Evolutionary conservation across 345 rosid genomes (phyloP).

Genomic region (Bretschneidera sinensis): DNA sequence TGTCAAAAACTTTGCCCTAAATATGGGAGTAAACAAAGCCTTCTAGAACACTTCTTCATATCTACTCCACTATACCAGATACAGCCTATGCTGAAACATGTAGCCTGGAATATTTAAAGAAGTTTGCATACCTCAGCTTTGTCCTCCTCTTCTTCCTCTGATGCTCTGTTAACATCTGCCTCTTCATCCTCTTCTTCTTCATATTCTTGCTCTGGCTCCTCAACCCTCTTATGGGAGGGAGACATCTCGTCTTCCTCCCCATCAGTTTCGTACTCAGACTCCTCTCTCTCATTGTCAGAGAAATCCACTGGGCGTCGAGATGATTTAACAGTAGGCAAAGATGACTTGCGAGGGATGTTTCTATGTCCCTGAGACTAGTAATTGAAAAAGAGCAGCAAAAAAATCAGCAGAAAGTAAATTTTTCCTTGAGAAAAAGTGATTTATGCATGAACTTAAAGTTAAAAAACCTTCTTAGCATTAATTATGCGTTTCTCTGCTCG

Average conservation of each 20-base stretch:
- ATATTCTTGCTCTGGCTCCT: constrained; percentile 73
- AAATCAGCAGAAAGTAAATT: background rate
- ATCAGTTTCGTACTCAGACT: constrained; percentile 93
- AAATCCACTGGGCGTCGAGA: constrained; percentile 67
- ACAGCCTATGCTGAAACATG: background rate
- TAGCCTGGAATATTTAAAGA: too few species aligned
- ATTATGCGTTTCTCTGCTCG: constrained; percentile 82
- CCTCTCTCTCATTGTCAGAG: constrained; percentile 90
- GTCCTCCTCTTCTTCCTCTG: constrained; percentile 76
- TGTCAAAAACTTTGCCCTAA: background rate
- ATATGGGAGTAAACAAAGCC: background rate
- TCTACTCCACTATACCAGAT: background rate
- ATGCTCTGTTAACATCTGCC: constrained; percentile 45
- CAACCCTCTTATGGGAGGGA: constrained; percentile 48
- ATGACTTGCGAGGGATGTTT: constrained; percentile 60
- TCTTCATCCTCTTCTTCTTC: constrained; percentile 83
- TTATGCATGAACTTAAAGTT: background rate
- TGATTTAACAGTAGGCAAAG: constrained; percentile 46
- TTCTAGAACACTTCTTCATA: background rate
- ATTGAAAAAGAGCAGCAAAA: constrained; percentile 2
- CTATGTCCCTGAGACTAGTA: constrained; percentile 52
- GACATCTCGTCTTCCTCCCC: constrained; percentile 76
- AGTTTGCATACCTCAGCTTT: constrained; percentile 49
- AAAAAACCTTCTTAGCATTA: constrained; percentile 87
- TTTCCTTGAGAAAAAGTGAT: too few species aligned